Conservation (phyloP, 2,329 filamentous ascomycete genomes). For the Alternaria novae-zelandiae region DNA sequence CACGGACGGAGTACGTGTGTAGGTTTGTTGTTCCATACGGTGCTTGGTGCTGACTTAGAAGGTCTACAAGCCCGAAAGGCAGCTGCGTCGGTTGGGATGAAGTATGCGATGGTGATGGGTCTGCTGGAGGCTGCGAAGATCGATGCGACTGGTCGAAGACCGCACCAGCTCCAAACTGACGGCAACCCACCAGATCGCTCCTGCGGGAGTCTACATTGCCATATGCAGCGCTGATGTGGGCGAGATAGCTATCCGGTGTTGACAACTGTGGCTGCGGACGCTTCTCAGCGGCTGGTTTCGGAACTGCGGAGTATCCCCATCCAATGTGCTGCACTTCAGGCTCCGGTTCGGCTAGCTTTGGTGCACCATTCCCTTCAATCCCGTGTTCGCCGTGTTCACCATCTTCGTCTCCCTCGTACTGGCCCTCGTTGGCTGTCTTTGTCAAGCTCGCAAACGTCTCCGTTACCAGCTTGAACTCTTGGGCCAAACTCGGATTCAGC, state of each 20-base stretch:
- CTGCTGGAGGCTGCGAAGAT: neutral
- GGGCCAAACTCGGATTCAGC: conserved; percentile 62
- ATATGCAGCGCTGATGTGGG: conserved; percentile 13
- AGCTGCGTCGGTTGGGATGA: conserved; percentile 16
- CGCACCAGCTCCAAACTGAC: conserved; percentile 23
- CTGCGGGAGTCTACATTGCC: conserved; percentile 5
- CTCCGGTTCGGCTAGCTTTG: conserved; percentile 9
- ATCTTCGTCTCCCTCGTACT: conserved; percentile 38
- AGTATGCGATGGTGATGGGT: conserved; percentile 4
- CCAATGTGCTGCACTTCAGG: conserved; percentile 25
- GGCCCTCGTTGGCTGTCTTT: conserved; percentile 51
- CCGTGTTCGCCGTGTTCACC: conserved; percentile 37
- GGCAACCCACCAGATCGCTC: conserved; percentile 18
- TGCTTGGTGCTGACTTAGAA: conserved; percentile 27
- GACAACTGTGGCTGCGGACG: conserved; percentile 5
- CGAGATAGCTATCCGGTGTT: conserved; percentile 19
- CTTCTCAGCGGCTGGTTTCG: neutral
- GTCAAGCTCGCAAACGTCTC: conserved; percentile 65
- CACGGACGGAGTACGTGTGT: conserved; percentile 29
- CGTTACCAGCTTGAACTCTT: conserved; percentile 63
- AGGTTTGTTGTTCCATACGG: conserved; percentile 18
- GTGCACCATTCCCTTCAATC: conserved; percentile 6
- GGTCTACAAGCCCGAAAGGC: conserved; percentile 41
- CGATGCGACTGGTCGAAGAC: conserved; percentile 29
- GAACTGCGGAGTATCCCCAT: conserved; percentile 32